A percentile compares a stretch with the other conserved stretches of the same genome.
Conservation (phyloP, 208 protist species). For the Crithidia mellificae region DNA sequence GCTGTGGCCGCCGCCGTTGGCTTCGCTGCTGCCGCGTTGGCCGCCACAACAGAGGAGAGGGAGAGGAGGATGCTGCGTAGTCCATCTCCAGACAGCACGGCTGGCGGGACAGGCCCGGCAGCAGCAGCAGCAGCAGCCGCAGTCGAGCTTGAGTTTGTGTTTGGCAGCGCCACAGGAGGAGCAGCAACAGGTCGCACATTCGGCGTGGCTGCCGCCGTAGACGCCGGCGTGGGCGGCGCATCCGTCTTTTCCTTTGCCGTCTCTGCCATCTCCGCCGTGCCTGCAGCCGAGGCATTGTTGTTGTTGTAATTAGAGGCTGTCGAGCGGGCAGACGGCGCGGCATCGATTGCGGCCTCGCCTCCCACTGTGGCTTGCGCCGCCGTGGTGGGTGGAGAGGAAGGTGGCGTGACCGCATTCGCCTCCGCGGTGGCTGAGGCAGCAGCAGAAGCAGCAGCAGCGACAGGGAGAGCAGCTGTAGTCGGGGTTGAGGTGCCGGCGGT, state of each 20-base stretch:
- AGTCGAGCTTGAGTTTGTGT: too few species aligned
- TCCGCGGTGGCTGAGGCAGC: background rate
- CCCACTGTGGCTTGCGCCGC: background rate
- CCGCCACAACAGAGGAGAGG: conserved; percentile 9
- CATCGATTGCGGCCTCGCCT: too few species aligned
- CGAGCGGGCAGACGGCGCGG: too few species aligned
- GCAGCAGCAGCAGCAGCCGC: background rate
- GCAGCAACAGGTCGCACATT: background rate
- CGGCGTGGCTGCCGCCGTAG: background rate
- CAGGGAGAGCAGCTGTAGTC: background rate
- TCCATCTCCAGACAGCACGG: conserved; percentile 19
- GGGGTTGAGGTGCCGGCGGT: background rate
- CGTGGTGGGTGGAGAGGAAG: background rate
- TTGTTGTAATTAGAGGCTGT: too few species aligned
- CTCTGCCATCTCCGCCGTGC: background rate
- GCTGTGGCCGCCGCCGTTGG: background rate
- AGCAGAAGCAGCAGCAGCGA: background rate
- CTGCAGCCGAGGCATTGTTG: too few species aligned
- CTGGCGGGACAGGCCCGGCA: background rate
- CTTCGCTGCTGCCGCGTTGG: background rate
- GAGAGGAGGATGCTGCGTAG: conserved; percentile 17
- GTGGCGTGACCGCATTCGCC: background rate
- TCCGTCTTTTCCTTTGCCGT: background rate
- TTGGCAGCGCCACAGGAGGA: too few species aligned
- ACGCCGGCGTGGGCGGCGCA: conserved; percentile 15